Percentiles rank a stretch among this genome's conserved stretches.
Conservation (phyloP, 2,329 filamentous ascomycete genomes). For the Venturia aucupariae region DNA sequence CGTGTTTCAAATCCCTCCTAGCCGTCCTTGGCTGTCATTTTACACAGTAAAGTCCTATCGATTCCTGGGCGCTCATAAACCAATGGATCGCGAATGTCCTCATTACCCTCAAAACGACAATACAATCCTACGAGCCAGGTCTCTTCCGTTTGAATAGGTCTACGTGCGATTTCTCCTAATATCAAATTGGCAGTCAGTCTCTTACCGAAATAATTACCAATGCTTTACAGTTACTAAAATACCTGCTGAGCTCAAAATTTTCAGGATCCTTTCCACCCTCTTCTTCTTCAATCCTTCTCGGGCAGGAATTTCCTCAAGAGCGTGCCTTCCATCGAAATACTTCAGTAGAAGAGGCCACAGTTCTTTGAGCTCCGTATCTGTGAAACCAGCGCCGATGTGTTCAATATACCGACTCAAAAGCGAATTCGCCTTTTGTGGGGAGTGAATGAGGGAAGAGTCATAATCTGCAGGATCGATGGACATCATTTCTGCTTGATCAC, state of each 20-base stretch:
- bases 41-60: too few species aligned
- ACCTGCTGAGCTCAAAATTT: conserved; percentile 61
- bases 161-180: not conserved
- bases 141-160: not conserved
- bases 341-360: conserved; percentile 67
- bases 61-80: too few species aligned
- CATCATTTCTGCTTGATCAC: conserved; percentile 5
- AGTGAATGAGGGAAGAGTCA: conserved; percentile 48
- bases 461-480: conserved; percentile 10
- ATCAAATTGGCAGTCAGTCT: not conserved
- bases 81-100: not conserved
- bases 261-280: conserved; percentile 43
- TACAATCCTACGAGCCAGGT: not conserved
- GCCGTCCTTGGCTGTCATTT: too few species aligned
- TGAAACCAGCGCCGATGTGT: conserved; percentile 23
- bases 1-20: too few species aligned
- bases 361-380: conserved; percentile 49
- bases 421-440: conserved; percentile 69
- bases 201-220: conserved; percentile 22
- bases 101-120: not conserved
- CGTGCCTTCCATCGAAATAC: conserved; percentile 79
- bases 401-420: conserved; percentile 64
- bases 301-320: conserved; percentile 79
- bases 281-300: conserved; percentile 81
- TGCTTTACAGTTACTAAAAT: conserved; percentile 38